Evolutionary conservation across 2,329 filamentous ascomycete genomes (phyloP), one percentile per base, ranked within the genome.

Genomic region (Acrocalymma vagum): DNA sequence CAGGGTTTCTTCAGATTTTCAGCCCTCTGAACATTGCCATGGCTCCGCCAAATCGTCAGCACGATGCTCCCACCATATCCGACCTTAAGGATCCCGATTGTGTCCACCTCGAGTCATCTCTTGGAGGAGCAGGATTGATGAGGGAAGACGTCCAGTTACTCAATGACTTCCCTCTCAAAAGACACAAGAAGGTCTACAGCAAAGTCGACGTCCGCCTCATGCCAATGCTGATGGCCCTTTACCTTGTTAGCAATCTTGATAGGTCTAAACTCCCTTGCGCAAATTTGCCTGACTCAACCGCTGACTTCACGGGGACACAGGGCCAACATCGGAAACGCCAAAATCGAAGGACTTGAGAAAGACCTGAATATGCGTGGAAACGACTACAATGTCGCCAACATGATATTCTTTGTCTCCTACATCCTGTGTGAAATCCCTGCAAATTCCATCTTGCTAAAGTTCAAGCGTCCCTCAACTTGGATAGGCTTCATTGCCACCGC

Each of bases 291-390:
- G n/a, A n/a, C n/a, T n/a, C n/a, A n/a, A n/a, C n/a, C n/a, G n/a
- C n/a, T n/a, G n/a, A n/a, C n/a, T n/a, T n/a, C n/a, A n/a, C n/a
- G n/a, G n/a, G n/a, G n/a, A n/a, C n/a, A n/a, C n/a, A n/a, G n/a
- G n/a, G n/a, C n/a, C n/a, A 89, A 88, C 60, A 83, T 88, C 24
- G 86, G 85, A 23, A 88, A 88, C 57, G 85, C 85, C 16, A 83
- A 83, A 46, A 82, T 88, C 7, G 76, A 85, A 34, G 80, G 81
- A 1, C 73, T 89, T 10, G 81, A 86, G 52, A 51, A 70, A 1
- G 80, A 84, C 53, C 50, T 65, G n/a, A n/a, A n/a, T n/a, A n/a
- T n/a, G n/a, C n/a, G n/a, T n/a, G n/a, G n/a, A n/a, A n/a, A n/a
- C n/a, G n/a, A n/a, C n/a, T n/a, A n/a, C n/a, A n/a, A n/a, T n/a